Evolutionary conservation across 2,329 filamentous ascomycete species (phyloP), one percentile per base, ranked within the genome.

Genomic region (Xenoacremonium recifei): DNA sequence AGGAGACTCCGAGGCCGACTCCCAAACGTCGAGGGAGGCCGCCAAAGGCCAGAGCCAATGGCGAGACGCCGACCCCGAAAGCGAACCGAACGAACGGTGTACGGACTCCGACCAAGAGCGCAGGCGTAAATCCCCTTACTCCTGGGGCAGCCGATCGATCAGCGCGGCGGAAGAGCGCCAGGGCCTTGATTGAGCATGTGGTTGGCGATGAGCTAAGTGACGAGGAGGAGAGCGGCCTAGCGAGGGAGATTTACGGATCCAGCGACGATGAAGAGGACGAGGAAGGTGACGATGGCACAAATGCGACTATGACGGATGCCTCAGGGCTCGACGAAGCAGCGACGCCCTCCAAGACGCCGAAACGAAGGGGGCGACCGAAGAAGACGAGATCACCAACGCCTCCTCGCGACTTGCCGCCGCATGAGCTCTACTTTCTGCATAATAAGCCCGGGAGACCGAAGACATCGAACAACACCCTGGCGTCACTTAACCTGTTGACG

Each of bases 381-480:
- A 62, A 55, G 21, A 59, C 57, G 18, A 81, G 80, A 42, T 89
- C 87, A 6, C 87, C 87, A 2, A 90, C 87, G 5, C 89, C 89
- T 3, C 89, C 92, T 15, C 78, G 82, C 39, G 80, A 96, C 55
- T 76, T 97, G 3, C 87, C 91, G 5, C 76, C 91, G 0, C 89
- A 96, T 59, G 93, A 97, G 64, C 80, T 87, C 52, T 99, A 95
- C 70, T 97, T 99, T 64, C 88, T 85, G 59, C 89, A 97, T 59
- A 96, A 95, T 61, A 84, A 89, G 35, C 83, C 88, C 0, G 90
- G 89, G 3, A 78, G 82, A 4, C 75, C 81, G 33, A 91, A 91
- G 65, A 96, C 92, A 0, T 96, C 91, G 2, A 86, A 88, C 60
- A 93, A 93, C 51, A 95, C 82, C 0, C 73, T 97, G 5, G 77